These are phyloP conservation scores for Mentha longifolia DNA, from an alignment of 257 asterid species.

Conservation along the genomic window DNA sequence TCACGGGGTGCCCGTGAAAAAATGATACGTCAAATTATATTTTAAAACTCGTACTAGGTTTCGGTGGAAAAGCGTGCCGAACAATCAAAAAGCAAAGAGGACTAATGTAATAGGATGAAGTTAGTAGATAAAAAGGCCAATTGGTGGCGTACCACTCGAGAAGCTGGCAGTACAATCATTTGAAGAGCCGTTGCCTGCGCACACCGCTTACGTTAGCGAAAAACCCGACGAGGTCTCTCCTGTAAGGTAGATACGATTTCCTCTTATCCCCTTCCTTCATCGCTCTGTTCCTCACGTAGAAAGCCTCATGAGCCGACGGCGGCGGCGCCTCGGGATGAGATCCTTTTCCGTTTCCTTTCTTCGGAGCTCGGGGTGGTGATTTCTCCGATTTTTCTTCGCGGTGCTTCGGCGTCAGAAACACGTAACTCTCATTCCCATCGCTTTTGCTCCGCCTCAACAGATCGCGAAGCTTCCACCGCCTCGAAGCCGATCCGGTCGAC, in stretches of 20 bases:
- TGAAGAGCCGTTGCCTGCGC: slow-evolving; percentile 32
- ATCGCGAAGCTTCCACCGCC: slow-evolving; percentile 75
- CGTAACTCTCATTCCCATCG: slow-evolving; percentile 72
- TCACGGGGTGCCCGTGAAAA: too few species aligned
- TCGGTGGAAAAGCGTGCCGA: too few species aligned
- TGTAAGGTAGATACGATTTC: slow-evolving; percentile 70
- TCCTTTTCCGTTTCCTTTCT: slow-evolving; percentile 30
- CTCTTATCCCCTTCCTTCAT: slow-evolving; percentile 50
- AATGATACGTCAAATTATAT: too few species aligned
- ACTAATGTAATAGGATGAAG: too few species aligned
- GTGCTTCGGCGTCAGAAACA: slow-evolving; percentile 59
- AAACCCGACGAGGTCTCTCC: slow-evolving; percentile 67
- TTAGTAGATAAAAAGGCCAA: not conserved
- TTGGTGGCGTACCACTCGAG: slow-evolving; percentile 33
- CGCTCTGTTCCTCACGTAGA: slow-evolving; percentile 52
- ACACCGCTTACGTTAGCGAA: slow-evolving; percentile 55
- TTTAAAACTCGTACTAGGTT: too few species aligned
- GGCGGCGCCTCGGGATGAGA: slow-evolving; percentile 22
- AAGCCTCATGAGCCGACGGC: slow-evolving; percentile 58
- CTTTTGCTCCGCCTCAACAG: slow-evolving; percentile 80
- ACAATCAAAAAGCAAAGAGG: too few species aligned
- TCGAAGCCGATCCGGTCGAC: slow-evolving; percentile 82
- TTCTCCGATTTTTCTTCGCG: slow-evolving; percentile 36
- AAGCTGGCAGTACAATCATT: slow-evolving; percentile 30
- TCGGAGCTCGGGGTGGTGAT: slow-evolving; percentile 9